phyloP scores from a whole-genome alignment of 805 yeast species.

The Naumovozyma baii region DNA sequence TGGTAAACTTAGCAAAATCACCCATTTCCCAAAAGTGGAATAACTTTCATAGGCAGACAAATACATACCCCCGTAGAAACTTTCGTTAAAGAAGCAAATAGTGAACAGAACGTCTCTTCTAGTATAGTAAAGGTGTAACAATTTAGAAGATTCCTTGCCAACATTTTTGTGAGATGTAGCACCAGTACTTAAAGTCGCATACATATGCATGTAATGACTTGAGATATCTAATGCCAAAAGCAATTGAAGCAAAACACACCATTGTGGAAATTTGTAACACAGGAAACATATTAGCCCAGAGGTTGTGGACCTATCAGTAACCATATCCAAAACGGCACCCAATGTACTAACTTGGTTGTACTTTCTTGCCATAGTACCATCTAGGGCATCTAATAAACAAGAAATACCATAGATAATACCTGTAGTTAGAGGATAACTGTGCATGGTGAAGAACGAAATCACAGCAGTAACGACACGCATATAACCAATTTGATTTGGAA shows the following conservation, averaged over 20 bases:
- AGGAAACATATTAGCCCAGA: conserved; percentile 83
- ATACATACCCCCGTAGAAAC: conserved; percentile 84
- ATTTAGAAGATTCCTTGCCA: conserved; percentile 55
- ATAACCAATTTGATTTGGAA: conserved; percentile 90
- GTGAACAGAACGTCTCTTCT: conserved; percentile 73
- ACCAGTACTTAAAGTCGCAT: conserved; percentile 78
- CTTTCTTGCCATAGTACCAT: conserved; percentile 88
- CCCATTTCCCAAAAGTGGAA: conserved; percentile 47
- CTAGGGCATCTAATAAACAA: conserved; percentile 89
- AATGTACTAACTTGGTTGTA: conserved; percentile 82
- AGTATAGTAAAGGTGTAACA: conserved; percentile 78
- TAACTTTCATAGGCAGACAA: conserved; percentile 48
- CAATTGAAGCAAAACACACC: conserved; percentile 55
- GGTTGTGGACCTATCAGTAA: conserved; percentile 95
- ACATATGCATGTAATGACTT: conserved; percentile 97
- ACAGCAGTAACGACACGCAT: conserved; percentile 73
- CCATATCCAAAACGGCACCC: conserved; percentile 98
- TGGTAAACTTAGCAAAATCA: conserved; percentile 61
- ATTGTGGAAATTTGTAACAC: conserved; percentile 66
- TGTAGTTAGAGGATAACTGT: conserved; percentile 70
- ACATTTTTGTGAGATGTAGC: conserved; percentile 76
- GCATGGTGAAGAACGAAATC: conserved; percentile 74
- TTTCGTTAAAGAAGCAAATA: conserved; percentile 88
- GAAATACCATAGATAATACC: conserved; percentile 72
- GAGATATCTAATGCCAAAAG: conserved; percentile 80